These are phyloP conservation scores for Colletotrichum echinochloae DNA, from an alignment of 2,329 filamentous ascomycete genomes.

Conservation along the genomic window DNA sequence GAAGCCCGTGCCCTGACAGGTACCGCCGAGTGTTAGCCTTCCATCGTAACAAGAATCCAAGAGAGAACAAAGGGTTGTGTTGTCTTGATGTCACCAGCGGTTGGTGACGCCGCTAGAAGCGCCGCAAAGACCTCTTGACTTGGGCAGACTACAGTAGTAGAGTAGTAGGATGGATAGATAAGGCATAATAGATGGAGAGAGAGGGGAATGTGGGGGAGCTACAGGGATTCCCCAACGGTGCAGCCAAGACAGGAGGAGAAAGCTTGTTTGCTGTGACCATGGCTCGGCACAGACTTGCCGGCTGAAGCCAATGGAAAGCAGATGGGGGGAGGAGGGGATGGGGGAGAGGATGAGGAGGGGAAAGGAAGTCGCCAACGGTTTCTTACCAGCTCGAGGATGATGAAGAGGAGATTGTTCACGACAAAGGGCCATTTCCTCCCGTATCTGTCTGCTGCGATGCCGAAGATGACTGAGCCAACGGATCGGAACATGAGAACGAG, in stretches of 20 bases:
- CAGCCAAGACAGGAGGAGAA: constrained; percentile 39
- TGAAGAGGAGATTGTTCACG: constrained; percentile 79
- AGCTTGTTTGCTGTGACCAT: constrained; percentile 32
- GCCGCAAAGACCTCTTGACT: neutral
- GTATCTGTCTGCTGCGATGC: constrained; percentile 67
- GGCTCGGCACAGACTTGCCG: constrained; percentile 31
- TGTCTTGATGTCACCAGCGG: constrained; percentile 17
- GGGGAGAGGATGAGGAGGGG: neutral
- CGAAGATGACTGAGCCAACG: constrained; percentile 66
- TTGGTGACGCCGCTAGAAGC: constrained; percentile 10
- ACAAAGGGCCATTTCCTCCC: constrained; percentile 80
- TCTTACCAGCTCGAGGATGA: constrained; percentile 75
- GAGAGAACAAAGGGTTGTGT: constrained; percentile 7
- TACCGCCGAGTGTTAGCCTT: constrained; percentile 9
- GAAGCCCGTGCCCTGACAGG: constrained; percentile 71
- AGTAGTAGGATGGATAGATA: neutral
- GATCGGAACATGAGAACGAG: constrained; percentile 72
- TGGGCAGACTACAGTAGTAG: neutral
- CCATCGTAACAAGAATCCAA: neutral
- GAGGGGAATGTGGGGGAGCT: constrained; percentile 20
- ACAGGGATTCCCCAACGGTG: constrained; percentile 31
- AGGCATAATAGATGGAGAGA: neutral
- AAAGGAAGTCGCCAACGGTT: constrained; percentile 17
- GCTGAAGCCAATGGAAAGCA: neutral
- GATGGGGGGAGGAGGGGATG: neutral